Base-by-base conservation (phyloP, 176 grass and related monocot species). In the Raddia guianensis region DNA sequence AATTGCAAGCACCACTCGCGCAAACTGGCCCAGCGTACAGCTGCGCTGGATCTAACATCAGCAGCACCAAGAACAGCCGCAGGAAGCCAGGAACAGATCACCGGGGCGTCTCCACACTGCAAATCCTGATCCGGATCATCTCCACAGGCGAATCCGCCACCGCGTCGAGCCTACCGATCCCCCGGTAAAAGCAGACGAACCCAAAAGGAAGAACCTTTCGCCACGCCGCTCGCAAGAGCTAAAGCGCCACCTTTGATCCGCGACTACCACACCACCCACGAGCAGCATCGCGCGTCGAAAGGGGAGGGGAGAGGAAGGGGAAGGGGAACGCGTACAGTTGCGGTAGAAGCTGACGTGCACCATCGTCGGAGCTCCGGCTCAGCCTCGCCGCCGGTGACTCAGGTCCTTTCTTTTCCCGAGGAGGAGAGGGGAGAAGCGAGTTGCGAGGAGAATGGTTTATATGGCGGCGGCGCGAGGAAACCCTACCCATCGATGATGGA, bases 341-440 rank as follows among this genome's bases (percentile, higher is more conserved):
- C 76, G 77, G 63, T 86, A 86, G 84, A 86, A 80, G 63, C 16
- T 81, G 52, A 86, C 84, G 62, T 86, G 84, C 0, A 86, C 84
- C 84, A 86, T 86, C 27, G 7, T 51, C 64, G 61, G 49, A 33
- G 77, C 32, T 56, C 60, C 16, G 18, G n/a, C 77, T 72, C 18
- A 14, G 12, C 54, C 47, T 45, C 83, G 54, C 61, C 84, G 65
- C 59, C 77, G 63, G 57, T 67, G 58, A 27, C 18, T 45, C 46
- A 1, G 14, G 34, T 37, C 6, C 13, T 47, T 11, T 9, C 0
- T 74, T 74, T 56, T 7, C 16, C 3, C 34, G 27, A 53, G 27
- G 70, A 34, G 14, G 4, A 6, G 40, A 40, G 6, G 19, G 33
- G 60, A 56, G 11, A 45, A 54, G 18, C 1, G 49, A 54, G 11